These are phyloP conservation scores for Neurospora sp. DNA, from an alignment of 495 filamentous ascomycete species.

Conservation along the genomic window DNA sequence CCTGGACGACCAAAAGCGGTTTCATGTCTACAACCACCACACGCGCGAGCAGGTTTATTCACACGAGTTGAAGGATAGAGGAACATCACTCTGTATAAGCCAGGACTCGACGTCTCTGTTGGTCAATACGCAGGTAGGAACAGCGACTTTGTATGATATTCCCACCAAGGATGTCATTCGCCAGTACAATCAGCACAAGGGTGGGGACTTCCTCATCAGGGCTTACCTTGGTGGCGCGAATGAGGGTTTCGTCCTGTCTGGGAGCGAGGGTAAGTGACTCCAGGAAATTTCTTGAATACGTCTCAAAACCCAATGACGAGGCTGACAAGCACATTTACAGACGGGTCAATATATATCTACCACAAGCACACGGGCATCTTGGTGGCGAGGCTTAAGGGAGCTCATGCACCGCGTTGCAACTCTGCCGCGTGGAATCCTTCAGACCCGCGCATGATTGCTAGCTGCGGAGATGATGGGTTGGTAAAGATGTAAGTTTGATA, in stretches of 20 bases:
- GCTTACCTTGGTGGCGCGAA: slow-evolving; percentile 78
- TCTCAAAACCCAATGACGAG: neutral
- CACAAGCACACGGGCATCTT: slow-evolving; percentile 68
- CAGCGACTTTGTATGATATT: slow-evolving; percentile 68
- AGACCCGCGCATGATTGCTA: slow-evolving; percentile 78
- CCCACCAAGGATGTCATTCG: slow-evolving; percentile 61
- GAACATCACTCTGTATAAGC: slow-evolving; percentile 74
- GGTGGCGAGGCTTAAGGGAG: slow-evolving; percentile 60
- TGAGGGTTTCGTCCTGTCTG: slow-evolving; percentile 83
- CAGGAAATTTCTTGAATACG: neutral
- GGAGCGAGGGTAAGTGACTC: slow-evolving; percentile 67
- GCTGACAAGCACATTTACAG: slow-evolving; percentile 29
- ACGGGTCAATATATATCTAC: slow-evolving; percentile 79
- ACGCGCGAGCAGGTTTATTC: slow-evolving; percentile 67
- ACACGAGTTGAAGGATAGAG: slow-evolving; percentile 50
- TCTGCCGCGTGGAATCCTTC: slow-evolving; percentile 84
- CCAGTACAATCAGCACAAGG: slow-evolving; percentile 61
- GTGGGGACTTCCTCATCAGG: slow-evolving; percentile 65
- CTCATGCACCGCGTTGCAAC: slow-evolving; percentile 71
- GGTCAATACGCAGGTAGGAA: slow-evolving; percentile 67
- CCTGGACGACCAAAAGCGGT: slow-evolving; percentile 54
- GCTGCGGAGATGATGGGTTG: slow-evolving; percentile 76
- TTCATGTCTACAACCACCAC: slow-evolving; percentile 74
- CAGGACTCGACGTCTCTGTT: slow-evolving; percentile 67
- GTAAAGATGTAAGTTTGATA: slow-evolving; percentile 66